Evolutionary conservation across 768 basidiomycete genomes (phyloP), one percentile per base, ranked within the genome.

Genomic region (Pisolithus marmoratus): DNA sequence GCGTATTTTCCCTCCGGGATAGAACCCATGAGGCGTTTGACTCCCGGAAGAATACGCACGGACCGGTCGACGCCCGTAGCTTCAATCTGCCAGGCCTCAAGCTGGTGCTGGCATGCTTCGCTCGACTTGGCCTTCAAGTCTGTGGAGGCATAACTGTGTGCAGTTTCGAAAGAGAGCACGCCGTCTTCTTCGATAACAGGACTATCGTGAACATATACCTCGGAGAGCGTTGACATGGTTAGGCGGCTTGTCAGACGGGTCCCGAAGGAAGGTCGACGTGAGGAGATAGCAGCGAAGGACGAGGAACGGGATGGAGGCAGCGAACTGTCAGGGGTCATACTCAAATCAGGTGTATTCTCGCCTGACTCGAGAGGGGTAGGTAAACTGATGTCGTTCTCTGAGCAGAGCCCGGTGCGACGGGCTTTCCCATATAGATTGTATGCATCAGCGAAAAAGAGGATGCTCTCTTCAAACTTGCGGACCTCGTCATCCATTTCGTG

Each of bases 1-100:
- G 84, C 85, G 60, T 82, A 88, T 38, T 73, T 74, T n/a, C 79
- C 83, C 48, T 72, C 67, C 4, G 86, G 85, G 47, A 89, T 74
- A 6, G 83, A 81, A 49, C 75, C 72, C 55, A 89, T 83, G 72
- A 89, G 74, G 53, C 66, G 70, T 61, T 74, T 73, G 3, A 87
- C 87, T 38, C 87, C 85, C 24, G 87, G 86, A 1, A 89, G 74
- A 58, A 87, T 87, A 49, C 75, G 76, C 37, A 87, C 83, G n/a
- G 77, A 74, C 55, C 82, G 80, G 58, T 85, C 79, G 53, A 83
- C 76, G 53, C 64, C 69, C 8, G 74, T 61, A 3, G 82, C 80
- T 61, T 84, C 82, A 40, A 76, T 49, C 62, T 66, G 58, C 34
- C 34, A 34, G 34, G 34, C 34, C 34, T 34, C 34, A 15, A 34